These are phyloP conservation scores for Curvularia lunata DNA, from an alignment of 2,329 filamentous ascomycete genomes.

Conservation along the genomic window DNA sequence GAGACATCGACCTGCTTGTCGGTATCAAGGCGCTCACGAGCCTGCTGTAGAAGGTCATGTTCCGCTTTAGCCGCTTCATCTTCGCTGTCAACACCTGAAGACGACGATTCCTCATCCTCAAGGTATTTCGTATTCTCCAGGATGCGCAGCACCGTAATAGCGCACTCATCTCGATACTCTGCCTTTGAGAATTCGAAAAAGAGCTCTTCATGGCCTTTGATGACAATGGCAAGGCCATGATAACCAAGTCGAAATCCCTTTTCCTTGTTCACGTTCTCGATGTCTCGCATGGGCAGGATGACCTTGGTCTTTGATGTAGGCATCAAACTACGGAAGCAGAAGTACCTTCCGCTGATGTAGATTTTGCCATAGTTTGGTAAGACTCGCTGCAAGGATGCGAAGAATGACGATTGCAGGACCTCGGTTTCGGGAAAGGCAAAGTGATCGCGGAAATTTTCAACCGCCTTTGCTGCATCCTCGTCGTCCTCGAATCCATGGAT, in stretches of 20 bases:
- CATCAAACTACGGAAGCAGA: constrained; percentile 92
- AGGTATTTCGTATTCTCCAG: constrained; percentile 76
- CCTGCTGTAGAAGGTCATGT: constrained; percentile 78
- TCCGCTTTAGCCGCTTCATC: constrained; percentile 80
- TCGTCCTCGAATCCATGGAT: constrained; percentile 63
- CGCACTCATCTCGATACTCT: constrained; percentile 86
- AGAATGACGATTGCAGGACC: constrained; percentile 86
- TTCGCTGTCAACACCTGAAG: constrained; percentile 71
- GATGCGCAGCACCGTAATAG: constrained; percentile 77
- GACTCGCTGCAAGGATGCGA: constrained; percentile 87
- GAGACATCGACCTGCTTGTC: constrained; percentile 30
- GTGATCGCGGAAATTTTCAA: constrained; percentile 79
- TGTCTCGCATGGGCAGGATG: constrained; percentile 86
- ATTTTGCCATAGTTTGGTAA: constrained; percentile 95
- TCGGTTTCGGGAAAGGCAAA: constrained; percentile 88
- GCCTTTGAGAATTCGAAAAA: constrained; percentile 90
- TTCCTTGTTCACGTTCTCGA: constrained; percentile 93
- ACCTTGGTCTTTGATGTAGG: constrained; percentile 90
- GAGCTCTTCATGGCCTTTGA: constrained; percentile 90
- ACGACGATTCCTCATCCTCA: constrained; percentile 71
- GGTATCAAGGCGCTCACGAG: constrained; percentile 58
- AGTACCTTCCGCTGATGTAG: constrained; percentile 84
- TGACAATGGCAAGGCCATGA: constrained; percentile 87
- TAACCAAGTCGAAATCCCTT: constrained; percentile 94
- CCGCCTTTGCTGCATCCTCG: constrained; percentile 60